Evolutionary conservation across 441 rosid genomes (phyloP), one percentile per base, ranked within the genome.

Genomic region (Euphorbia schlechtendalii): DNA sequence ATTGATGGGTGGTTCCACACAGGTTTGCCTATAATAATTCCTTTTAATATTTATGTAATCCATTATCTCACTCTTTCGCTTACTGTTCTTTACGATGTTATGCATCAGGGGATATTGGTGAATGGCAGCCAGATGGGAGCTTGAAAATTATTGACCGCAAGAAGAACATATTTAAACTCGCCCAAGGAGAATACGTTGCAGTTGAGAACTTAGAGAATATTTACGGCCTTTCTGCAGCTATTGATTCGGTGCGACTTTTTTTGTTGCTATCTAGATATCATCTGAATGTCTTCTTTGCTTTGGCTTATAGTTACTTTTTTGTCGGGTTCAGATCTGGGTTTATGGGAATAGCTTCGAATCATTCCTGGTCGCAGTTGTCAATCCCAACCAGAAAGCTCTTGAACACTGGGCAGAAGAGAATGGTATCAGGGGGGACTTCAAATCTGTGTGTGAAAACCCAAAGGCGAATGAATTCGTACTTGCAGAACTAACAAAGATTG

Each of bases 151-250:
- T 91, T 56, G 99, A 94, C 66, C 77, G 99, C 20, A 87, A 87
- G 83, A 94, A 94, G 74, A 94, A 94, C 67, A 94, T 94, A 52
- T 94, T 91, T 71, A 94, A 94, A 75, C 99, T 94, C 62, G 86
- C 99, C 12, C 99, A 94, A 82, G 98, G 99, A 74, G 99, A 94
- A 77, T 94, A 94, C 54, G 92, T 94, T 67, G 99, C 98, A 4
- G 98, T 89, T 45, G 99, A 91, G 71, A 89, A 82, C 77, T 69
- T 91, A 76, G 99, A 94, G 82, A 94, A 91, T 57, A 72, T 89
- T 43, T 94, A 77, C 57, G 86, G 78, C 61, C 80, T 77, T 45
- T 81, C 70, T 27, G 65, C 86, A 65, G 83, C 61, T 61, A 74
- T 88, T 78, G 99, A 91, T 62, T 84, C 85, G 67, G 99, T 91